A percentile compares a stretch with the other conserved stretches of the same genome.
phyloP scores from a whole-genome alignment of 805 yeast species.

The Hanseniaspora opuntiae region DNA sequence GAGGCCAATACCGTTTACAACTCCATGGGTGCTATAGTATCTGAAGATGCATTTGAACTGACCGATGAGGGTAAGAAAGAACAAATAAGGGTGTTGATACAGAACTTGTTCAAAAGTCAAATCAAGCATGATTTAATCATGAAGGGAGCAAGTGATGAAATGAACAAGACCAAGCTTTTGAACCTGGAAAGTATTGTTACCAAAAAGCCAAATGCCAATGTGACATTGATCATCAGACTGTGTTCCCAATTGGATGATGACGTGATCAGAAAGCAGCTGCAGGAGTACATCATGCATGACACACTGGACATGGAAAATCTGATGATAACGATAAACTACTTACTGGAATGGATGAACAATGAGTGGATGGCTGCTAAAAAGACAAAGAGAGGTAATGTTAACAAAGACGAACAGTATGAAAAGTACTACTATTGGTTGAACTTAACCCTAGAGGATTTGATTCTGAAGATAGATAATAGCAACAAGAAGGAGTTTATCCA shows the following conservation, averaged over 20 bases:
- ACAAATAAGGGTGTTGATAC: constrained; percentile 23
- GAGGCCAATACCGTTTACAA: constrained; percentile 22
- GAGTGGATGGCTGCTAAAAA: constrained; percentile 62
- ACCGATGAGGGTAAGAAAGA: constrained; percentile 35
- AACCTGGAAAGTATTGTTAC: neutral
- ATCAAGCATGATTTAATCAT: constrained; percentile 6
- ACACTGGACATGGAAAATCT: constrained; percentile 35
- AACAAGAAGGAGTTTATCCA: constrained; percentile 75
- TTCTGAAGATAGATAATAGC: constrained; percentile 42
- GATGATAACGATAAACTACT: constrained; percentile 54
- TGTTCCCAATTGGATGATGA: constrained; percentile 27
- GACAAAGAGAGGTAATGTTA: neutral
- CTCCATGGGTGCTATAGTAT: constrained; percentile 10
- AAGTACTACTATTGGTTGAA: constrained; percentile 8
- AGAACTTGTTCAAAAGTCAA: constrained; percentile 1
- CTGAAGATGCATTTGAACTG: constrained; percentile 10
- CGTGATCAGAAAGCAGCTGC: constrained; percentile 54
- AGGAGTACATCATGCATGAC: constrained; percentile 47
- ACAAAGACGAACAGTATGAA: neutral
- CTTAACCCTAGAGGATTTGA: constrained; percentile 1
- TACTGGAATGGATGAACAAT: constrained; percentile 87
- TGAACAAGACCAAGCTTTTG: neutral
- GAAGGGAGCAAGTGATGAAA: neutral
- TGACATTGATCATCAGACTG: constrained; percentile 6
- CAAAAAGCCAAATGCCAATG: constrained; percentile 1